phyloP scores from a whole-genome alignment of 208 protist genomes.

The Angomonas ambiguus region DNA sequence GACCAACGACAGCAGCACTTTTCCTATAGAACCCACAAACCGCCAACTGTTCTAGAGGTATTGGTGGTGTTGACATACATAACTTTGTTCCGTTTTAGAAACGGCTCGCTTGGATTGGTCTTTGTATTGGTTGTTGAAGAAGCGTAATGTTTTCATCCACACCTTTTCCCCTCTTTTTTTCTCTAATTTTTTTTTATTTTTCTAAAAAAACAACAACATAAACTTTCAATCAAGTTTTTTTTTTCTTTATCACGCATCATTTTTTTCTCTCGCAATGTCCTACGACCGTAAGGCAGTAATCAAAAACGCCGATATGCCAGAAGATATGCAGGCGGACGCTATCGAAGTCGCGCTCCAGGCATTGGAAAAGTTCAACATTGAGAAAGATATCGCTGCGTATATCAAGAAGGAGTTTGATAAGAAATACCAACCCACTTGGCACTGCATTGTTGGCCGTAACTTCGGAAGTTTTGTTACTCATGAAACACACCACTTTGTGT shows the following conservation, averaged over 20 bases:
- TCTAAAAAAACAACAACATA: background rate
- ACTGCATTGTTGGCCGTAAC: slow-evolving; percentile 99
- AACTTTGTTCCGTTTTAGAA: no score
- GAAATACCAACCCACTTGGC: slow-evolving; percentile 99
- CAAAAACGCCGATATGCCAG: slow-evolving; percentile 95
- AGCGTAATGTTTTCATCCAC: no score
- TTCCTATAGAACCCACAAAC: background rate
- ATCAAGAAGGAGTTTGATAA: slow-evolving; percentile 99
- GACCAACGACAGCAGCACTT: background rate
- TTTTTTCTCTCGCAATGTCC: slow-evolving; percentile 30
- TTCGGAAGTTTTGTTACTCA: slow-evolving; percentile 99
- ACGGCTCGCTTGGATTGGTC: no score
- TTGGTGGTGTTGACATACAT: no score
- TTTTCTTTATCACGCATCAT: slow-evolving; percentile 7
- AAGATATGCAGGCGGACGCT: slow-evolving; percentile 98
- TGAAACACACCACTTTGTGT: slow-evolving; percentile 99
- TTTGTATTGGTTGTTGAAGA: no score
- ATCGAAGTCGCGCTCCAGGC: slow-evolving; percentile 97
- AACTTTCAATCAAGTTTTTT: slow-evolving; percentile 6
- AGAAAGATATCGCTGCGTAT: slow-evolving; percentile 99
- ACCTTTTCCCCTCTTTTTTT: background rate
- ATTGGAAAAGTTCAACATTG: slow-evolving; percentile 99
- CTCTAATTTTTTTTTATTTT: background rate
- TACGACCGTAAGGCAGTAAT: slow-evolving; percentile 87
- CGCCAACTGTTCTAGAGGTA: slow-evolving; percentile 2